These are phyloP conservation scores for Collybia nuda DNA, from an alignment of 768 basidiomycete species.

Conservation along the genomic window DNA sequence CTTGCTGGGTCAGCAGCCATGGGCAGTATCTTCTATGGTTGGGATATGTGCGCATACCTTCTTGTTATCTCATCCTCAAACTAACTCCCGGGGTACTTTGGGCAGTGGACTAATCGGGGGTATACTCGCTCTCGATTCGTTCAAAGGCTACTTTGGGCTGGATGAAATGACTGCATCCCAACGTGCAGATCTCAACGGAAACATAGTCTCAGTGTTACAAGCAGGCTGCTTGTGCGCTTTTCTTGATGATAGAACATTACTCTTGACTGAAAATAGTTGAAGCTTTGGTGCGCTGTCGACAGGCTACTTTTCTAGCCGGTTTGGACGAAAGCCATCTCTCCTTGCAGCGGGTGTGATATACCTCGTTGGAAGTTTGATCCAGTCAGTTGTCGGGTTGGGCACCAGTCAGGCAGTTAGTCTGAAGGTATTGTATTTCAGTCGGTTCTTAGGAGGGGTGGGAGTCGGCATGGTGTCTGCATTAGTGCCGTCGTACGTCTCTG, in stretches of 20 bases:
- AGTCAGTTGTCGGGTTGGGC: slow-evolving; percentile 42
- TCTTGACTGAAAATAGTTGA: neutral
- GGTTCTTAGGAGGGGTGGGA: slow-evolving; percentile 62
- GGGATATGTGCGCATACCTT: slow-evolving; percentile 35
- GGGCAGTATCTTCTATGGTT: slow-evolving; percentile 50
- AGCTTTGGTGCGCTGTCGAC: slow-evolving; percentile 47
- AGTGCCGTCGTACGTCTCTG: slow-evolving; percentile 51
- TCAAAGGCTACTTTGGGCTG: slow-evolving; percentile 48
- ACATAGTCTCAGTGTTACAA: slow-evolving; percentile 52
- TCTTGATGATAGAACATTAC: neutral
- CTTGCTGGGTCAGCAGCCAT: slow-evolving; percentile 43
- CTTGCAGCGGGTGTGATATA: slow-evolving; percentile 44
- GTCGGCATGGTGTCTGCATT: slow-evolving; percentile 54
- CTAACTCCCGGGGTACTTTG: slow-evolving; percentile 1
- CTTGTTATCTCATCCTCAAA: neutral
- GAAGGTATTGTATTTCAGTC: slow-evolving; percentile 42
- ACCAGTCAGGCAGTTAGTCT: slow-evolving; percentile 31
- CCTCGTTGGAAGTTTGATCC: slow-evolving; percentile 47
- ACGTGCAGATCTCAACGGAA: slow-evolving; percentile 42
- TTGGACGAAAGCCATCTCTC: slow-evolving; percentile 46
- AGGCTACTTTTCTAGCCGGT: slow-evolving; percentile 37
- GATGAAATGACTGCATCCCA: slow-evolving; percentile 33
- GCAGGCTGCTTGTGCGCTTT: slow-evolving; percentile 46
- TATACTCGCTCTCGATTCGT: slow-evolving; percentile 42
- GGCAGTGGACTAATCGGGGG: slow-evolving; percentile 45